Evolutionary conservation across 1,284 basidiomycete species (phyloP).

Genomic region (Phenoliferia sp.): DNA sequence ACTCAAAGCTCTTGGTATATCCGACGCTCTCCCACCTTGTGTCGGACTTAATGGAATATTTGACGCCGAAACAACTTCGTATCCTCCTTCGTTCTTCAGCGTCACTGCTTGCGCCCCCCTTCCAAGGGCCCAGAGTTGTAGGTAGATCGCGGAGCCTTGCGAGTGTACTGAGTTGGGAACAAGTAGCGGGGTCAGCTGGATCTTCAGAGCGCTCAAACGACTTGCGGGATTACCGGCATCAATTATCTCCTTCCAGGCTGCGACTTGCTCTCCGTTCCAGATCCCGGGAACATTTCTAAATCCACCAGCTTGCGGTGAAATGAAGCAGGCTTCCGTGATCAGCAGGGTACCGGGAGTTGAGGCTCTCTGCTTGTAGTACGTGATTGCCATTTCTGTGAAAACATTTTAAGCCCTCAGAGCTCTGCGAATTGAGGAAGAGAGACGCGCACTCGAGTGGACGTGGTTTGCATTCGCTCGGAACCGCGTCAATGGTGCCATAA

Average conservation of each 20-base stretch:
- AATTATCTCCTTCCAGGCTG: constrained; percentile 50
- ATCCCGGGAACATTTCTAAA: constrained; percentile 47
- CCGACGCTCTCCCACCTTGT: constrained; percentile 38
- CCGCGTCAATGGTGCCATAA: constrained; percentile 52
- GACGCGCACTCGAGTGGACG: constrained; percentile 9
- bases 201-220: neutral
- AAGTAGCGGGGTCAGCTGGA: neutral
- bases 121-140: constrained; percentile 54
- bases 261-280: constrained; percentile 49
- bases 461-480: constrained; percentile 39
- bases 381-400: constrained; percentile 8
- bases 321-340: constrained; percentile 51
- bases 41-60: constrained; percentile 42
- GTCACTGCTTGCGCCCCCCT: constrained; percentile 43
- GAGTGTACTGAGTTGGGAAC: constrained; percentile 43
- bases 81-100: constrained; percentile 34
- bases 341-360: constrained; percentile 49
- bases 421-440: neutral
- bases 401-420: neutral
- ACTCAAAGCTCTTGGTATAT: constrained; percentile 32
- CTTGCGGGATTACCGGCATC: constrained; percentile 22
- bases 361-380: constrained; percentile 52
- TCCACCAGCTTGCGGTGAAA: constrained; percentile 41
- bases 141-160: constrained; percentile 49
- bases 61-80: constrained; percentile 45